phyloP scores from a whole-genome alignment of 495 filamentous ascomycete genomes.

The Penicillium canescens region DNA sequence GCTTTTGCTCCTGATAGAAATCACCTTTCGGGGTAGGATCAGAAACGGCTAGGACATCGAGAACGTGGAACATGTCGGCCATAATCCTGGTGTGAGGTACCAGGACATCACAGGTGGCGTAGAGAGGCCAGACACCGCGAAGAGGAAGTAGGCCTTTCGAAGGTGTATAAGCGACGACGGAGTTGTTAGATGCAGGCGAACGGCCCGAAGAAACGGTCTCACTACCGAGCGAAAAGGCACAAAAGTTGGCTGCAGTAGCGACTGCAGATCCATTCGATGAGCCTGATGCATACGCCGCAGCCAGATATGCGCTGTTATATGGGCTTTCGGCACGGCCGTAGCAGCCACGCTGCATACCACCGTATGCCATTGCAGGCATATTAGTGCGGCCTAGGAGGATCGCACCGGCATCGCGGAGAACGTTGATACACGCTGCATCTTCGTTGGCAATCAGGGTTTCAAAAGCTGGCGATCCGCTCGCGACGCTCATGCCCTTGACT shows the following conservation, averaged over 20 bases:
- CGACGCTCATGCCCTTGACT: conserved; percentile 66
- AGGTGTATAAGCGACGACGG: conserved; percentile 39
- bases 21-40: conserved; percentile 29
- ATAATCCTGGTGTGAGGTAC: conserved; percentile 38
- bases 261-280: conserved; percentile 42
- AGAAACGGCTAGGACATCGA: conserved; percentile 30
- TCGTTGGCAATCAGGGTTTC: conserved; percentile 61
- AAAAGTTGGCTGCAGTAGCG: conserved; percentile 35
- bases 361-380: conserved; percentile 44
- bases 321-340: conserved; percentile 40
- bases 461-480: conserved; percentile 53
- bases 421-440: conserved; percentile 60
- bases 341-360: conserved; percentile 41
- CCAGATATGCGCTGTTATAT: conserved; percentile 32
- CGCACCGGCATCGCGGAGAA: conserved; percentile 62
- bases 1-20: conserved; percentile 35
- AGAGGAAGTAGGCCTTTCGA: conserved; percentile 37
- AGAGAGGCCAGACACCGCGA: conserved; percentile 36
- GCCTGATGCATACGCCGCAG: conserved; percentile 37
- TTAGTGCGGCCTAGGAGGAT: conserved; percentile 59
- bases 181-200: conserved; percentile 39
- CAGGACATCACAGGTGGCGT: conserved; percentile 38
- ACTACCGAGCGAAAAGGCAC: conserved; percentile 37
- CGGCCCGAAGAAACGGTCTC: conserved; percentile 42
- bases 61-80: conserved; percentile 30